Conservation (phyloP, 345 rosid species). For the Hibiscus mutabilis region DNA sequence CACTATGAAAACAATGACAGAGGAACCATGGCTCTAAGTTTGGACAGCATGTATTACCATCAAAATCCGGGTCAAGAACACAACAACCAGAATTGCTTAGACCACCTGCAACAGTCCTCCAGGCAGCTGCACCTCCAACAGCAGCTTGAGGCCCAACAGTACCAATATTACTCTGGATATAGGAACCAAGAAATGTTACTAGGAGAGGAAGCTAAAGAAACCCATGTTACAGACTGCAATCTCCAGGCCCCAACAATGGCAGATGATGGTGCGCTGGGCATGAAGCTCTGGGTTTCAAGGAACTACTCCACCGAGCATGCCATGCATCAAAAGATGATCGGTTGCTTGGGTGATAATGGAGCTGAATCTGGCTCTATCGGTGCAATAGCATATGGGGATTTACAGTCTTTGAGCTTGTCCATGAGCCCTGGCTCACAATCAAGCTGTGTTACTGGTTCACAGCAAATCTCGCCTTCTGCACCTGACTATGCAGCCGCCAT, state of each 20-base stretch:
- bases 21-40: slow-evolving; percentile 72
- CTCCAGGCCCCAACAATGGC: slow-evolving; percentile 38
- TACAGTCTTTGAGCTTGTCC: slow-evolving; percentile 84
- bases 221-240: slow-evolving; percentile 28
- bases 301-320: slow-evolving; percentile 39
- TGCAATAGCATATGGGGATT: slow-evolving; percentile 63
- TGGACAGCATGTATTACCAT: slow-evolving; percentile 57
- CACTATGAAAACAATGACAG: slow-evolving; percentile 48
- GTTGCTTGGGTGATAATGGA: slow-evolving; percentile 31
- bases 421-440: slow-evolving; percentile 97
- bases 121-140: slow-evolving; percentile 24
- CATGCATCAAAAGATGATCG: slow-evolving; percentile 39
- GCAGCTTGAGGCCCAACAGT: slow-evolving; percentile 28
- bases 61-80: slow-evolving; percentile 32
- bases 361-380: slow-evolving; percentile 35
- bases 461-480: slow-evolving; percentile 41
- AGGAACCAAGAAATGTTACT: slow-evolving; percentile 41
- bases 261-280: slow-evolving; percentile 22
- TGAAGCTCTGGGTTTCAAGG: slow-evolving; percentile 39
- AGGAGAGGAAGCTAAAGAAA: slow-evolving; percentile 21
- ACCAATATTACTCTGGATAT: slow-evolving; percentile 27
- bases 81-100: slow-evolving; percentile 27
- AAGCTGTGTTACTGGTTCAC: slow-evolving; percentile 68
- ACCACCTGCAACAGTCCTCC: slow-evolving; percentile 24
- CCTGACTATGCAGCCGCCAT: slow-evolving; percentile 37